phyloP scores from a whole-genome alignment of 2,329 filamentous ascomycete genomes.

The Aspergillus bombycis region DNA sequence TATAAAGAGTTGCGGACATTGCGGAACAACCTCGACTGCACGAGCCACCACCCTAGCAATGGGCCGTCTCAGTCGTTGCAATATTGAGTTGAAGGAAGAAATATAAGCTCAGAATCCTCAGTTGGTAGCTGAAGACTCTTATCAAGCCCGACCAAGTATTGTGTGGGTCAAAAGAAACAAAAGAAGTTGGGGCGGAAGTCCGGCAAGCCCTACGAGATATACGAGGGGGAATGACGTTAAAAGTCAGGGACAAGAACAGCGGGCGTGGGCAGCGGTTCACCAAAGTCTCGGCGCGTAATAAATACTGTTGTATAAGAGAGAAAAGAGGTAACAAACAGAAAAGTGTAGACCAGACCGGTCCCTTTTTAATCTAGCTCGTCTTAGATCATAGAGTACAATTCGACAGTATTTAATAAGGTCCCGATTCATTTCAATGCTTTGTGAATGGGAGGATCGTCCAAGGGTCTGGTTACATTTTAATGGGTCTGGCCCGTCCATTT shows the following conservation, averaged over 20 bases:
- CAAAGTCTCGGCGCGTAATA: not conserved
- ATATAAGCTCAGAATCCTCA: not conserved
- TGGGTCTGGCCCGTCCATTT: slow-evolving; percentile 4
- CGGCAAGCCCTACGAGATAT: slow-evolving; percentile 12
- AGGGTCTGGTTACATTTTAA: not conserved
- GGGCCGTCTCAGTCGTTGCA: not conserved
- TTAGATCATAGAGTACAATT: not conserved
- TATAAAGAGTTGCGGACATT: slow-evolving; percentile 51
- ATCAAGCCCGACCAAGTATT: not conserved
- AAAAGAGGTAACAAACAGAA: not conserved
- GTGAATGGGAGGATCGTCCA: not conserved
- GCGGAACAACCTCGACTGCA: slow-evolving; percentile 15
- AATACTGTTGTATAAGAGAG: not conserved
- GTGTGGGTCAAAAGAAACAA: not conserved
- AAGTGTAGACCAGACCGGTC: not conserved
- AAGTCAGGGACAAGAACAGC: slow-evolving; percentile 8
- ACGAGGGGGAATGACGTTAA: slow-evolving; percentile 18
- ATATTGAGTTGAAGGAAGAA: not conserved
- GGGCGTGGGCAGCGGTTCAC: slow-evolving; percentile 16
- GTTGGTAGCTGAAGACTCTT: not conserved
- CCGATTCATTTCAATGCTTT: not conserved
- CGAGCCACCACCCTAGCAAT: not conserved
- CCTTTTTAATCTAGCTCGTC: not conserved
- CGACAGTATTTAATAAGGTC: not conserved
- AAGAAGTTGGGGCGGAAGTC: slow-evolving; percentile 10